Conservation (phyloP, 2,329 filamentous ascomycete genomes). For the Cephalotrichum gorgonifer region DNA sequence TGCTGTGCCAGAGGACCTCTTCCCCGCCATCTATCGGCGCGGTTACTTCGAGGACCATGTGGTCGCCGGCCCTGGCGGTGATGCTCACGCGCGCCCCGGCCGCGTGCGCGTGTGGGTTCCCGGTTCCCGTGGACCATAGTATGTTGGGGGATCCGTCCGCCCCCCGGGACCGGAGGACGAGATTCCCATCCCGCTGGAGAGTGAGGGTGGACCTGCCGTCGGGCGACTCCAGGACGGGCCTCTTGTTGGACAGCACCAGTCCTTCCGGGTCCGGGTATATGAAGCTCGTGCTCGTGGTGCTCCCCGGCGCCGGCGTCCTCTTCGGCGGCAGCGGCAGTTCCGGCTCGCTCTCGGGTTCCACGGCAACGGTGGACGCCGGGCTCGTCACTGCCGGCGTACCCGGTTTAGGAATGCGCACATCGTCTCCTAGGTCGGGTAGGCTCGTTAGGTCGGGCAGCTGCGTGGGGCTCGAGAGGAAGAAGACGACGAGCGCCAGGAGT, state of each 20-base stretch:
- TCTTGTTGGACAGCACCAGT: constrained; percentile 6
- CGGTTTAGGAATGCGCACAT: too few relatives aligned
- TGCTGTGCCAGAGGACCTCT: constrained; percentile 9
- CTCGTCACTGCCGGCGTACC: not conserved
- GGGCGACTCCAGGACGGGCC: constrained; percentile 5
- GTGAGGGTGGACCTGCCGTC: constrained; percentile 6
- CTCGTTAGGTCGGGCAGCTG: too few relatives aligned
- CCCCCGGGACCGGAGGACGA: constrained; percentile 6
- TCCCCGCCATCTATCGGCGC: not conserved
- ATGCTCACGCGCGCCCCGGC: constrained; percentile 5
- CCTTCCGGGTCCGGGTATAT: constrained; percentile 4
- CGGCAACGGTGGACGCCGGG: not conserved
- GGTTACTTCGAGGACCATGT: constrained; percentile 3
- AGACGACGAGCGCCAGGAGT: not conserved
- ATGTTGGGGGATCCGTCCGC: constrained; percentile 4
- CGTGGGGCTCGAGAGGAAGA: not conserved
- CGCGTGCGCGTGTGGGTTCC: constrained; percentile 2
- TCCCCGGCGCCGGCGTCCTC: not conserved
- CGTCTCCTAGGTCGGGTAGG: too few relatives aligned
- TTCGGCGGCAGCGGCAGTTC: too few relatives aligned
- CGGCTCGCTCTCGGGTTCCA: not conserved
- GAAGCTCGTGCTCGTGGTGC: not conserved
- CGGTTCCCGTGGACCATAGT: constrained; percentile 9
- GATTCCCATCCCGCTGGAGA: constrained; percentile 9
- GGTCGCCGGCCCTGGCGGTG: not conserved